Conservation (phyloP, 129 eudicot genomes). For the Smallanthus sonchifolius region DNA sequence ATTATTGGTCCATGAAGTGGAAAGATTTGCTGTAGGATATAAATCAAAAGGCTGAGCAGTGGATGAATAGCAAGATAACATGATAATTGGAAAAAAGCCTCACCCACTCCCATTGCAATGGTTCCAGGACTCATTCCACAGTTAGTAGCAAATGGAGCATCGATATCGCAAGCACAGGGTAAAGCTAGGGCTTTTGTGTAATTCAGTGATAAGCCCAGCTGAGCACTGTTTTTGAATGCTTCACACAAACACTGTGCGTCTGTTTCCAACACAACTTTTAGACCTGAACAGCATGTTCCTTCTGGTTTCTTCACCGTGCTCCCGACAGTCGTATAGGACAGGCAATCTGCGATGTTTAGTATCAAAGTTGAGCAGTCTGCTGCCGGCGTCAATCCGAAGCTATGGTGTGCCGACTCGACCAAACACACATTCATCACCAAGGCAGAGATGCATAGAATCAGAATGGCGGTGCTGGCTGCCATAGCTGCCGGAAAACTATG, state of each 20-base stretch:
- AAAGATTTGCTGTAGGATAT: neutral
- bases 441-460: constrained; percentile 24
- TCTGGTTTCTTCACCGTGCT: constrained; percentile 55
- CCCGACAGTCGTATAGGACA: constrained; percentile 52
- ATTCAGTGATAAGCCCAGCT: constrained; percentile 50
- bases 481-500: constrained; percentile 21
- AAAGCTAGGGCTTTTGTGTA: constrained; percentile 49
- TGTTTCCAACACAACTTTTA: constrained; percentile 53
- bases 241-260: constrained; percentile 63
- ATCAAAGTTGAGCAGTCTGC: constrained; percentile 65
- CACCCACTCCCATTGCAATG: too few relatives aligned
- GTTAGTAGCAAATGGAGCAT: constrained; percentile 57
- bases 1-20: neutral
- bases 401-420: constrained; percentile 37
- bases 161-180: constrained; percentile 56
- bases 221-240: constrained; percentile 62
- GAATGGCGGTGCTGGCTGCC: constrained; percentile 6
- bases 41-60: neutral
- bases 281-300: constrained; percentile 68
- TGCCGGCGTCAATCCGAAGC: constrained; percentile 61
- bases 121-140: too few relatives aligned
- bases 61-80: neutral
- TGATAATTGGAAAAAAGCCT: neutral
- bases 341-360: constrained; percentile 56
- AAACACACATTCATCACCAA: neutral